Base-by-base conservation (phyloP, 1,284 basidiomycete genomes). In the Tetrapyrgos nigripes region DNA sequence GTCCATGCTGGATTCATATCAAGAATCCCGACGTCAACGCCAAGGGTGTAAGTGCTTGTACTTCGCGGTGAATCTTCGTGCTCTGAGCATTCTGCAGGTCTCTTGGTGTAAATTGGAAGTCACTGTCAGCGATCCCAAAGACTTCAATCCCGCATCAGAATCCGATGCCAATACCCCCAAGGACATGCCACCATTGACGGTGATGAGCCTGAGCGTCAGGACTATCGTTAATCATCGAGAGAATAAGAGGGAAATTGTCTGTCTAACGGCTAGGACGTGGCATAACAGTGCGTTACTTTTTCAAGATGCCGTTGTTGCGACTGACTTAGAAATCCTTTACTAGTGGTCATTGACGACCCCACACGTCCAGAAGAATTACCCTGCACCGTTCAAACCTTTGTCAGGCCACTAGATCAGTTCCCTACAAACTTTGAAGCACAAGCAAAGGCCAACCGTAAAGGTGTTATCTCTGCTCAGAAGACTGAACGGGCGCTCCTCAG, bases 41-140 rank as follows among this genome's bases (percentile, higher is more conserved):
- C 67, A 91, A 92, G 74, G 89, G 91, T 9, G 93, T 94, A 71
- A 57, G 89, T 76, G 4, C 28, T 3, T 13, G 3, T 6, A 24
- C n/a, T 57, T 23, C 17, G 44, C 26, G 51, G n/a, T 46, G 43
- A 10, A n/a, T 31, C 17, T 26, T 8, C 48, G 40, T 28, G 14
- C 40, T 21, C 49, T 50, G 17, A 52, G 8, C 28, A 33, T 35
- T 53, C 19, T 5, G 48, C 65, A 96, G 94, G 83, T 92, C 19
- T 96, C 93, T 0, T 98, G 96, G 96, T 97, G 95, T 70, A 97
- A 97, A 78, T 79, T 97, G 26, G 97, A 99, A 77, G 91, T 88
- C n/a, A 87, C 84, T 0, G 90, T 96, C 11, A 76, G 85, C 13
- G 86, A 96, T 67, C 95, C 96, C 1, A 98, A 97, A 70, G 86